A percentile compares a stretch with the other conserved stretches of the same genome.
These are phyloP conservation scores for Amphibolis antarctica DNA, from an alignment of 106 monocot species.

Conservation along the genomic window DNA sequence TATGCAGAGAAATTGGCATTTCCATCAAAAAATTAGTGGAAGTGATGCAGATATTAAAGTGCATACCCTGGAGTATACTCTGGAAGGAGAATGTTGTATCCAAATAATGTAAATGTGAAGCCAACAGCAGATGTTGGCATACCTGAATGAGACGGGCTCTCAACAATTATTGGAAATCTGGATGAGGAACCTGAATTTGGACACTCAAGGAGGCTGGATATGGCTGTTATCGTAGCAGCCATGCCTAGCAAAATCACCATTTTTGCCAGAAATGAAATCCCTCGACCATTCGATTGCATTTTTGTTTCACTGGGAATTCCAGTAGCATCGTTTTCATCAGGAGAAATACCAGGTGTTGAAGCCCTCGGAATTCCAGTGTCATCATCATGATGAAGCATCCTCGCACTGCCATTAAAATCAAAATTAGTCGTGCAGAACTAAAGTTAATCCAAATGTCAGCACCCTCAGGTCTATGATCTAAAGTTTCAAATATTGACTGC, in stretches of 20 bases:
- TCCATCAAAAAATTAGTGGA: not conserved
- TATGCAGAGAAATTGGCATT: not conserved
- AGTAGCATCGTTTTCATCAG: constrained; percentile 23
- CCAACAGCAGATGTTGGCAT: constrained; percentile 22
- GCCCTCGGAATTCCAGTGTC: constrained; percentile 11
- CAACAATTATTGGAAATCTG: constrained; percentile 31
- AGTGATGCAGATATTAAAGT: not conserved
- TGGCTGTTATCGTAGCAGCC: constrained; percentile 40
- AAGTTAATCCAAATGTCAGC: no score
- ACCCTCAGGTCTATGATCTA: no score
- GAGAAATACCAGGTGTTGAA: constrained; percentile 25
- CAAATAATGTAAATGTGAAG: constrained; percentile 53
- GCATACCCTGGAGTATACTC: constrained; percentile 82
- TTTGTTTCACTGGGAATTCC: constrained; percentile 20
- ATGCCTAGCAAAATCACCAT: constrained; percentile 55
- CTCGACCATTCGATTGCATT: constrained; percentile 10
- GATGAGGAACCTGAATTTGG: constrained; percentile 27
- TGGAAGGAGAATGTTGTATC: constrained; percentile 50
- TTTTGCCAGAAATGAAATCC: constrained; percentile 45
- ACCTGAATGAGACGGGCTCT: constrained; percentile 35
- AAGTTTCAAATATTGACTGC: no score
- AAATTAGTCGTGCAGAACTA: not conserved
- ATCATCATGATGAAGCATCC: not conserved
- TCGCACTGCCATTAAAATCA: not conserved
- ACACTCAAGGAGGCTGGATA: constrained; percentile 28